Conservation (phyloP, 345 rosid species). For the Eucalyptus regnans region DNA sequence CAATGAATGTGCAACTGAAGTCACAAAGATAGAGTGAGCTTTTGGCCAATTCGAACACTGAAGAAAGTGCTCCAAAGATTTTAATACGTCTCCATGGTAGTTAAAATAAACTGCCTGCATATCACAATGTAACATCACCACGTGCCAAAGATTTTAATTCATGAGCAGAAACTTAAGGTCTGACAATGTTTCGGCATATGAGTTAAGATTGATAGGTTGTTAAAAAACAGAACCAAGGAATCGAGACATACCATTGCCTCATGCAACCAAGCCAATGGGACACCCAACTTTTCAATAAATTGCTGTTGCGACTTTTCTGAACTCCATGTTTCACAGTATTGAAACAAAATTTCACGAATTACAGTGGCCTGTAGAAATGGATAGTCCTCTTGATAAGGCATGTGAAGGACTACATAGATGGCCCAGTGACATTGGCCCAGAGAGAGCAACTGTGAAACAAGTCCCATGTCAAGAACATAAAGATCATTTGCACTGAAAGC, state of each 20-base stretch:
- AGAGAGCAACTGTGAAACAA: conserved; percentile 75
- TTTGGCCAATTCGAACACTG: conserved; percentile 83
- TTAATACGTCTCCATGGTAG: conserved; percentile 51
- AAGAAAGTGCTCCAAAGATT: conserved; percentile 86
- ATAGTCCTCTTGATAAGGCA: conserved; percentile 58
- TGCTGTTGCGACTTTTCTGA: conserved; percentile 57
- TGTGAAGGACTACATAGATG: conserved; percentile 83
- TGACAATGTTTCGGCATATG: background rate
- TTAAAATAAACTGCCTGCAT: conserved; percentile 71
- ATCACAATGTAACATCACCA: background rate
- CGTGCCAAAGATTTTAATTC: background rate
- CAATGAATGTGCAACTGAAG: conserved; percentile 60
- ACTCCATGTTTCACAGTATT: conserved; percentile 85
- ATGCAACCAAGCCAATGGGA: conserved; percentile 84
- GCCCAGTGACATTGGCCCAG: conserved; percentile 92
- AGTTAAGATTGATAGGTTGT: background rate
- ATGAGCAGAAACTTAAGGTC: background rate
- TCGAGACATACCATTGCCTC: conserved; percentile 74
- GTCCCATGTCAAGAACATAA: conserved; percentile 88
- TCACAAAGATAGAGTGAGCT: conserved; percentile 76
- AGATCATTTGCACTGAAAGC: conserved; percentile 73
- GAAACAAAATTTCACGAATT: conserved; percentile 84
- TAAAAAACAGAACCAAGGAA: background rate
- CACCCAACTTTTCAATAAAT: conserved; percentile 63
- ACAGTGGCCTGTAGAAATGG: conserved; percentile 65